These are phyloP conservation scores for Colletotrichum euphorbiae DNA, from an alignment of 2,329 filamentous ascomycete species.

Conservation along the genomic window DNA sequence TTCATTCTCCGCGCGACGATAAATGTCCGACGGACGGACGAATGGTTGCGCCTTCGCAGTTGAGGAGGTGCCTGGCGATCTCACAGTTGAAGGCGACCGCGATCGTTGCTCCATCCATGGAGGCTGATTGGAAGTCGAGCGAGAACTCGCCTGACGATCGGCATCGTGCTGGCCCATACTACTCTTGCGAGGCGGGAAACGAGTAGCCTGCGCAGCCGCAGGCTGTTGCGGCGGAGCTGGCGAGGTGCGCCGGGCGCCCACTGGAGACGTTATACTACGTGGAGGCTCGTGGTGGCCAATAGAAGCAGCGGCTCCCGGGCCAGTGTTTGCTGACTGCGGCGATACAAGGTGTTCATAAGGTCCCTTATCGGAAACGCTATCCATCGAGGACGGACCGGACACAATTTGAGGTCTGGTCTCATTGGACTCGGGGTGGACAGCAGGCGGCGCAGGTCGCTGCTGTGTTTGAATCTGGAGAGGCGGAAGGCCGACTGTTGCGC, in stretches of 20 bases:
- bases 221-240: conserved; percentile 38
- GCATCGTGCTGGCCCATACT: conserved; percentile 64
- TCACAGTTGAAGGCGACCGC: conserved; percentile 53
- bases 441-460: conserved; percentile 27
- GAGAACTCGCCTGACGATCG: conserved; percentile 45
- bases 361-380: conserved; percentile 34
- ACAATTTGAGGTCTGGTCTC: conserved; percentile 6
- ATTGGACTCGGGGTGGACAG: conserved; percentile 26
- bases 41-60: conserved; percentile 72
- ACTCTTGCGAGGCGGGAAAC: conserved; percentile 71
- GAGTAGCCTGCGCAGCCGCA: conserved; percentile 48
- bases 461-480: conserved; percentile 48
- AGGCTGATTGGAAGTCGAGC: conserved; percentile 45
- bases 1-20: conserved; percentile 77
- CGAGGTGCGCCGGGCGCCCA: conserved; percentile 13
- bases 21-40: conserved; percentile 81
- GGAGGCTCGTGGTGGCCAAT: conserved; percentile 29
- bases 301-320: conserved; percentile 26
- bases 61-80: conserved; percentile 51
- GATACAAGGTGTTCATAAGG: conserved; percentile 42
- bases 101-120: conserved; percentile 52
- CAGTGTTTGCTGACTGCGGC: conserved; percentile 36
- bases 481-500: conserved; percentile 46
- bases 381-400: conserved; percentile 28
- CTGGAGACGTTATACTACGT: conserved; percentile 29